Evolutionary conservation across 768 basidiomycete genomes (phyloP), one percentile per base, ranked within the genome.

Genomic region (Panellus pusillus): DNA sequence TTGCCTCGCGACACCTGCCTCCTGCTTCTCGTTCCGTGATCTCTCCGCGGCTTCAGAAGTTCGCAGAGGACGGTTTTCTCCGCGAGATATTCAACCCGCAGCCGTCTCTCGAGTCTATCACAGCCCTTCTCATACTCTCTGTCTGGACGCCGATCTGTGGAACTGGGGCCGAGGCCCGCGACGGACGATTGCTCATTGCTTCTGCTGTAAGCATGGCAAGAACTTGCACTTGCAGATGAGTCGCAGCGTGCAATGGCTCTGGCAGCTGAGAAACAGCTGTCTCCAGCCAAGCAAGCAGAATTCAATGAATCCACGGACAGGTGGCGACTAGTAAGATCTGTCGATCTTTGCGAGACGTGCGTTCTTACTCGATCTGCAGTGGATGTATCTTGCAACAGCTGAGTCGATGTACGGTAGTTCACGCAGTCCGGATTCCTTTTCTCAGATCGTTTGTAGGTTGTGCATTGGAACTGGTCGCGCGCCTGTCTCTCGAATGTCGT

Each of bases 121-220:
- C 70, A 32, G 70, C 77, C 2, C 66, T 74, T 41, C 67, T 76
- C 44, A 63, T 80, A 7, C 67, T 78, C 18, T 71, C 78, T 2
- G 44, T 78, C 20, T 79, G 77, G 77, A 66, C 72, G 8, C 75
- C 78, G 5, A 64, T 78, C 29, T 70, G 68, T 24, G 68, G 71
- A 28, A 48, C 66, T 37, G 49, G 68, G 32, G 57, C 61, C 9
- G 49, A 67, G 64, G 37, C 47, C 9, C 69, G 70, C 5, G 78
- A 79, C 27, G 74, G 69, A 24, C 70, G 75, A 37, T 49, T 77
- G 39, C 60, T 72, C 31, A 68, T 73, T 35, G 73, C 69, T 9
- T 66, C 75, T 14, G 79, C 79, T 12, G 70, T 79, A 24, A 74
- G 70, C 44, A 78, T 77, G 74, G 77, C 76, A 18, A 76, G 62